Percentiles rank a stretch among this genome's conserved stretches.
phyloP scores from a whole-genome alignment of 441 rosid species.

The Adansonia gregorii region DNA sequence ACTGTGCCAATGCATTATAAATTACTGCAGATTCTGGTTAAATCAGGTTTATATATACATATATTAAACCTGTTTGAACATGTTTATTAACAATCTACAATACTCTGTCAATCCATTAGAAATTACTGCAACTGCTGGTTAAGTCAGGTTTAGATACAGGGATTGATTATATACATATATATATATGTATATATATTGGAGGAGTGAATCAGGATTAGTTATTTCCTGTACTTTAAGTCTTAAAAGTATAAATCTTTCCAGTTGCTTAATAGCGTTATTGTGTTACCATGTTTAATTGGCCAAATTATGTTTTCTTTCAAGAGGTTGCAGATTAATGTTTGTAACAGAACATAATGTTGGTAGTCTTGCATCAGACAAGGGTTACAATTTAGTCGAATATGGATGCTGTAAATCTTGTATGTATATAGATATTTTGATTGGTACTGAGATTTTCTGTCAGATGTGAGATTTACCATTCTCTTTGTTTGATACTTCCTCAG shows the following conservation, averaged over 20 bases:
- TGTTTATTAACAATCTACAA: too few species aligned
- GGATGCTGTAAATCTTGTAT: constrained; percentile 1
- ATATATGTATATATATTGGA: background rate
- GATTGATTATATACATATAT: background rate
- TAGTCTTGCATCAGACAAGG: background rate
- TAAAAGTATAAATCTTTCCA: background rate
- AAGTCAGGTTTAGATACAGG: background rate
- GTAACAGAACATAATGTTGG: background rate
- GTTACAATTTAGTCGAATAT: constrained; percentile 2
- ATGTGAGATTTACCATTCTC: constrained; percentile 10
- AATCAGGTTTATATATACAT: background rate
- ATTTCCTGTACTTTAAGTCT: background rate
- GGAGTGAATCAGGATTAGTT: background rate
- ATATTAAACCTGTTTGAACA: too few species aligned
- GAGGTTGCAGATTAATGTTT: background rate
- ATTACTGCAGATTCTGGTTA: background rate
- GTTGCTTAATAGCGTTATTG: background rate
- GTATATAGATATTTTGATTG: background rate
- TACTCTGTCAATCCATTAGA: constrained; percentile 6
- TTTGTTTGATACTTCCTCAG: constrained; percentile 15
- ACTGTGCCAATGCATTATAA: constrained; percentile 7
- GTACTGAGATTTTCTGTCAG: background rate
- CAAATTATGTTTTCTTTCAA: background rate
- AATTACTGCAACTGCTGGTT: constrained; percentile 3
- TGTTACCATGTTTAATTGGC: constrained; percentile 10